Percentiles rank a stretch among this genome's conserved stretches.
These are phyloP conservation scores for Eucalyptus marginata DNA, from an alignment of 345 rosid species.

Conservation along the genomic window DNA sequence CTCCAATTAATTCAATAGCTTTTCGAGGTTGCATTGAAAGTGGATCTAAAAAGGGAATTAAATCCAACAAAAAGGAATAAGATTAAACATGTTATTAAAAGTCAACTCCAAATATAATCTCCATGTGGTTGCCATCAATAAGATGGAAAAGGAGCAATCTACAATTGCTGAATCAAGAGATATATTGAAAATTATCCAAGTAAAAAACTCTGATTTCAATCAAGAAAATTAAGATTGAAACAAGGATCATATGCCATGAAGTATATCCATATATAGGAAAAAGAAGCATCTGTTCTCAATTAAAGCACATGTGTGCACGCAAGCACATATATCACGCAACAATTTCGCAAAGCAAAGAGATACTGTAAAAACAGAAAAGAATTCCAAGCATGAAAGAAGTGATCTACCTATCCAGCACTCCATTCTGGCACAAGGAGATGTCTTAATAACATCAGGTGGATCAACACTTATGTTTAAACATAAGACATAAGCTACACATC, in stretches of 20 bases:
- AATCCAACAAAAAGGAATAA: background rate
- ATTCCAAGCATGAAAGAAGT: background rate
- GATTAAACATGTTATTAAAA: background rate
- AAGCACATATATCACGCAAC: background rate
- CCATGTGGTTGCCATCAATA: background rate
- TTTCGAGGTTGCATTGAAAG: slow-evolving; percentile 93
- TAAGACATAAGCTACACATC: slow-evolving; percentile 90
- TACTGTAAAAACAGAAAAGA: background rate
- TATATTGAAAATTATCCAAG: background rate
- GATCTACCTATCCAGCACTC: slow-evolving; percentile 96
- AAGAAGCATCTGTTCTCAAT: background rate
- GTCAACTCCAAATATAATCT: background rate
- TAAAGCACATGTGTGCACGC: background rate
- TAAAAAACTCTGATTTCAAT: background rate
- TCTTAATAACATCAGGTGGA: slow-evolving; percentile 99
- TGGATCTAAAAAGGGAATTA: slow-evolving; percentile 51
- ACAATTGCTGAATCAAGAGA: background rate
- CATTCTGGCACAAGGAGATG: slow-evolving; percentile 99
- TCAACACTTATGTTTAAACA: slow-evolving; percentile 97
- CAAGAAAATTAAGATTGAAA: background rate
- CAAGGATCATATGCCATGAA: background rate
- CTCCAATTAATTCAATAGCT: slow-evolving; percentile 85
- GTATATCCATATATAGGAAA: background rate
- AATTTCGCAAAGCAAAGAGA: background rate
- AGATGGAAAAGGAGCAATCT: background rate